These are phyloP conservation scores for Geopyxis carbonaria DNA, from an alignment of 495 filamentous ascomycete genomes.

Conservation along the genomic window DNA sequence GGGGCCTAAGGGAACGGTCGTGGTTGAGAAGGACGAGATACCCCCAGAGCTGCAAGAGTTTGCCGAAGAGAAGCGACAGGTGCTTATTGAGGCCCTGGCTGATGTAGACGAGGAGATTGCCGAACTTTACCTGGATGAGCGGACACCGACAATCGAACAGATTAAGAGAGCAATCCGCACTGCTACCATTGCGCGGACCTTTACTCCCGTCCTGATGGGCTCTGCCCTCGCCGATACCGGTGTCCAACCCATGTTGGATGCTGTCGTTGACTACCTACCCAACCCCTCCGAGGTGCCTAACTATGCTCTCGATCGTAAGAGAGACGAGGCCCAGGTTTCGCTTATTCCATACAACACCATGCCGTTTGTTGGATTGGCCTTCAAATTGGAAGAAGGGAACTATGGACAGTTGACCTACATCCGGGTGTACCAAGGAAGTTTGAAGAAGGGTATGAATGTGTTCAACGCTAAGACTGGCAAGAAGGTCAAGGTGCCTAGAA, in stretches of 20 bases:
- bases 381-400: conserved; percentile 98
- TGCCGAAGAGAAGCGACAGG: conserved; percentile 58
- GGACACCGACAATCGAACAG: conserved; percentile 55
- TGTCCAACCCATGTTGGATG: conserved; percentile 93
- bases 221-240: conserved; percentile 88
- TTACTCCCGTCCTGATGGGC: conserved; percentile 92
- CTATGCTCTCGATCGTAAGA: conserved; percentile 65
- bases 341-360: conserved; percentile 81
- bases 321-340: conserved; percentile 60
- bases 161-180: conserved; percentile 81
- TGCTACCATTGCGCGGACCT: conserved; percentile 73
- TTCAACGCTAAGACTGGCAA: conserved; percentile 89
- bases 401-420: conserved; percentile 98
- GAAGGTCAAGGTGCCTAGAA: conserved; percentile 91
- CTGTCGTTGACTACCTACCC: conserved; percentile 88
- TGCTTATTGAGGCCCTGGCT: conserved; percentile 85
- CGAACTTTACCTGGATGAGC: conserved; percentile 83
- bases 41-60: conserved; percentile 58
- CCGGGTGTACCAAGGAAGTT: conserved; percentile 86
- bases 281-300: conserved; percentile 87
- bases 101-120: conserved; percentile 98
- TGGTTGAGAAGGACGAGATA: conserved; percentile 56
- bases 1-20: conserved; percentile 50
- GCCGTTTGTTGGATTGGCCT: conserved; percentile 89
- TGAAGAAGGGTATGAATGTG: conserved; percentile 75